Conservation (phyloP, 164 flowering plant species). For the Stephania cephalantha region DNA sequence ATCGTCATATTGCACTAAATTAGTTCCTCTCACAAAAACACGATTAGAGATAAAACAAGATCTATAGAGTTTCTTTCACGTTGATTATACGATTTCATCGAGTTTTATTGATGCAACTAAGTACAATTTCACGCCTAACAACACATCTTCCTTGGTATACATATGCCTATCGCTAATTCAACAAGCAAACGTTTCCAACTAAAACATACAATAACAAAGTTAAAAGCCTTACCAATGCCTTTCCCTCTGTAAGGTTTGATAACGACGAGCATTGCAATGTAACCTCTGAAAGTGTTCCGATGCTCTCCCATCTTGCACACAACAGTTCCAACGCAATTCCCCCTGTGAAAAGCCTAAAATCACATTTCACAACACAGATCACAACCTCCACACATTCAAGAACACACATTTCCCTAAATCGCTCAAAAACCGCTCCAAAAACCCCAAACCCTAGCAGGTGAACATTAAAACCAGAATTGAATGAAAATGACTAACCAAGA, state of each 20-base stretch:
- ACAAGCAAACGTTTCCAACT: background rate
- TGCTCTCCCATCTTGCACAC: conserved; percentile 99
- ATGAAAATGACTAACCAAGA: conserved; percentile 39
- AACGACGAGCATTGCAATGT: conserved; percentile 98
- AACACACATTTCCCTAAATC: background rate
- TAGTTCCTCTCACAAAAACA: background rate
- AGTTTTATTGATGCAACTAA: background rate
- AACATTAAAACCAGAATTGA: background rate
- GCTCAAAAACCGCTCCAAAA: no score
- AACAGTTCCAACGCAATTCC: conserved; percentile 83
- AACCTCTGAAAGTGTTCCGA: conserved; percentile 74
- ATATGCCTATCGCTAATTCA: background rate
- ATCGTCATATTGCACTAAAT: background rate
- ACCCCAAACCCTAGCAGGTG: background rate
- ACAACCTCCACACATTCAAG: background rate
- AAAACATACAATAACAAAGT: background rate
- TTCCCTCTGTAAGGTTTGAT: conserved; percentile 81
- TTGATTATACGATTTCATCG: background rate
- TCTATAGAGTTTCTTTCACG: background rate
- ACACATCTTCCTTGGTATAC: no score
- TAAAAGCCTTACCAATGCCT: conserved; percentile 63
- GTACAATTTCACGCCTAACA: no score
- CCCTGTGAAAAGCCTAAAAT: conserved; percentile 77
- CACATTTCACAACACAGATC: background rate
- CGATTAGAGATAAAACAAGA: background rate